Base-by-base conservation (phyloP, 352 stramenopile species). In the Pilasporangium apinafurcum region DNA sequence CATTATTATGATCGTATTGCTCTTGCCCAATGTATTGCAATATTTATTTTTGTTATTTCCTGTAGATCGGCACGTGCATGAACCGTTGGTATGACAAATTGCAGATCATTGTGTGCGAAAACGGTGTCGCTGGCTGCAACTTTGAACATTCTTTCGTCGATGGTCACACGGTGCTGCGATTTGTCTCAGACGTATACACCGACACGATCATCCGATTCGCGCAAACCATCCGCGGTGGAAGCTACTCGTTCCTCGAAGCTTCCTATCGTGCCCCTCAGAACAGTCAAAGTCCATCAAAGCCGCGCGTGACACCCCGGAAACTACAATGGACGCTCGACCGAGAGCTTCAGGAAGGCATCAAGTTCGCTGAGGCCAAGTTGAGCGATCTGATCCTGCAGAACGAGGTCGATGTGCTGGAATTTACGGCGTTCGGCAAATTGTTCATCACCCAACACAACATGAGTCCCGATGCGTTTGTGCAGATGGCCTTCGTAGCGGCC, bases 71-170 rank as follows among this genome's bases (percentile, higher is more conserved):
- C 32, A 97, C 90, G 48, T 98, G 88, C 65, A 96, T 95, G 70
- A 98, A 98, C 59, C 87, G 95, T 25, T 98, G 94, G 94, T 98
- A 98, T 67, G 94, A 98, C 73, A 98, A 98, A 65, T 64, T 98
- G 18, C 92, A 98, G 68, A 75, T 98, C 12, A 98, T 98, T 50
- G 87, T 96, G 56, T 97, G 86, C 49, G 77, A 90, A 44, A 96
- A 98, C 48, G 92, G 93, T 53, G 86, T 90, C 27, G 89, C 92
- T 13, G 92, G 91, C 16, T 90, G 98, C 59, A 98, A 98, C 69
- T 98, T 98, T 73, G 94, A 98, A 75, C 95, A 98, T 68, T 96
- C 89, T 43, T 95, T 95, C 26, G 95, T 98, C 33, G 95, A 98
- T 64, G 95, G 95, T 14, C 95, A 98, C 74, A 98, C 94, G n/a